These are phyloP conservation scores for Cystobasidiopsis lactophilus DNA, from an alignment of 768 basidiomycete genomes.

Conservation along the genomic window DNA sequence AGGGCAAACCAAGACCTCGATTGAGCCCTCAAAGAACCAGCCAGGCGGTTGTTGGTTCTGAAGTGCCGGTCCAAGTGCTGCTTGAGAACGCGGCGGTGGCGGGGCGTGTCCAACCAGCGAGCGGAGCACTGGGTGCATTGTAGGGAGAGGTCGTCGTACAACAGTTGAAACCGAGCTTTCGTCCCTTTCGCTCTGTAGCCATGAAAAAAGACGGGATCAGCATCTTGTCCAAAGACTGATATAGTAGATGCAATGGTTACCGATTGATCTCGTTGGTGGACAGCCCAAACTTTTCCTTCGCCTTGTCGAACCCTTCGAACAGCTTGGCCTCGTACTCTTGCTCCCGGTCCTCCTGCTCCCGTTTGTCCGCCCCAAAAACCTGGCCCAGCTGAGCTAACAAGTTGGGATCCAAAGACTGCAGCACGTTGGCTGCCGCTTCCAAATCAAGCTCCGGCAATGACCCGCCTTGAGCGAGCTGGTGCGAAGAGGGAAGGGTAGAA, in stretches of 20 bases:
- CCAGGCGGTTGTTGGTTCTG: conserved; percentile 56
- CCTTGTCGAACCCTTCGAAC: background rate
- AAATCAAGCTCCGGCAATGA: background rate
- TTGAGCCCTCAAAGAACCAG: conserved; percentile 47
- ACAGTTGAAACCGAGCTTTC: conserved; percentile 38
- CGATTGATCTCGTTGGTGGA: background rate
- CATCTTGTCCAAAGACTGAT: background rate
- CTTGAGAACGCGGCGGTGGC: conserved; percentile 56
- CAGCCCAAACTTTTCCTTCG: background rate
- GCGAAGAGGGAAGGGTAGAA: conserved; percentile 12
- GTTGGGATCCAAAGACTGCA: background rate
- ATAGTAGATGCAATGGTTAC: conserved; percentile 3
- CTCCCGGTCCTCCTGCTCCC: background rate
- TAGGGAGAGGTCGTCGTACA: conserved; percentile 50
- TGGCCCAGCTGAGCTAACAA: background rate
- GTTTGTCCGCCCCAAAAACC: background rate
- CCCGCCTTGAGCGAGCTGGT: background rate
- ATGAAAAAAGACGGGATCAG: too few species aligned
- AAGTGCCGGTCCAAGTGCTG: conserved; percentile 94
- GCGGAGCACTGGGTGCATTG: conserved; percentile 89
- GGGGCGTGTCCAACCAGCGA: conserved; percentile 50
- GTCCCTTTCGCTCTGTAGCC: conserved; percentile 34
- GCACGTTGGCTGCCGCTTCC: background rate
- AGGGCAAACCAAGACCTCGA: conserved; percentile 61
- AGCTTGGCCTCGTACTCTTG: background rate